phyloP scores from a whole-genome alignment of 2,329 filamentous ascomycete species.

The Calonectria leucothoes region DNA sequence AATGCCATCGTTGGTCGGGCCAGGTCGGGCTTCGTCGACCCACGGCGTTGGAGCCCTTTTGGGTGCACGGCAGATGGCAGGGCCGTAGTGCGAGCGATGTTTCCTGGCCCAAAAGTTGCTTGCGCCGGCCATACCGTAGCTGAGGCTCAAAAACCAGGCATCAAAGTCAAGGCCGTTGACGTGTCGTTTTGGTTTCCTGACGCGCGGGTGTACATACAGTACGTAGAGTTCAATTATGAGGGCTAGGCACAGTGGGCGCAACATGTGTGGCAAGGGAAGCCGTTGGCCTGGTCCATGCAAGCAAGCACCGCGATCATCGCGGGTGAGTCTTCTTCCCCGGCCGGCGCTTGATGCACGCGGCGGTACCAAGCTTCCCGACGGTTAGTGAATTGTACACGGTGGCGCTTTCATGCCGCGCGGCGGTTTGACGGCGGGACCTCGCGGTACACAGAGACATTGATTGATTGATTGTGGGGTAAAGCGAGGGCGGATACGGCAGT shows the following conservation, averaged over 20 bases:
- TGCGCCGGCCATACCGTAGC: background rate
- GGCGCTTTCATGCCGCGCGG: background rate
- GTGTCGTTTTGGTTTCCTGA: background rate
- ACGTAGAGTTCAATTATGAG: background rate
- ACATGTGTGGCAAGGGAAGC: background rate
- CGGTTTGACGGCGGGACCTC: background rate
- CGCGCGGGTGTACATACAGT: background rate
- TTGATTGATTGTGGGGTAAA: background rate
- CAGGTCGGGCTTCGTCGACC: background rate
- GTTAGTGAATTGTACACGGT: background rate
- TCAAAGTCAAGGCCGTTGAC: background rate
- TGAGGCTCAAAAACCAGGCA: background rate
- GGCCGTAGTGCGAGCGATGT: background rate
- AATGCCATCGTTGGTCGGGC: background rate
- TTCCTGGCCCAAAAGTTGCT: background rate
- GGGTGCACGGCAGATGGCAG: background rate
- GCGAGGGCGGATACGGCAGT: background rate
- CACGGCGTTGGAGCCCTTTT: background rate
- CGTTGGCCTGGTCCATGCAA: background rate
- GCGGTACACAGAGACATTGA: background rate
- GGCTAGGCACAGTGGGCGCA: background rate
- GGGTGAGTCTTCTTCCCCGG: background rate
- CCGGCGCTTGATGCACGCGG: background rate
- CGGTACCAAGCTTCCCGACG: background rate
- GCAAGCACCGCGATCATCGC: background rate